These are phyloP conservation scores for Thymus quinquecostatus DNA, from an alignment of 257 asterid species.

Conservation along the genomic window DNA sequence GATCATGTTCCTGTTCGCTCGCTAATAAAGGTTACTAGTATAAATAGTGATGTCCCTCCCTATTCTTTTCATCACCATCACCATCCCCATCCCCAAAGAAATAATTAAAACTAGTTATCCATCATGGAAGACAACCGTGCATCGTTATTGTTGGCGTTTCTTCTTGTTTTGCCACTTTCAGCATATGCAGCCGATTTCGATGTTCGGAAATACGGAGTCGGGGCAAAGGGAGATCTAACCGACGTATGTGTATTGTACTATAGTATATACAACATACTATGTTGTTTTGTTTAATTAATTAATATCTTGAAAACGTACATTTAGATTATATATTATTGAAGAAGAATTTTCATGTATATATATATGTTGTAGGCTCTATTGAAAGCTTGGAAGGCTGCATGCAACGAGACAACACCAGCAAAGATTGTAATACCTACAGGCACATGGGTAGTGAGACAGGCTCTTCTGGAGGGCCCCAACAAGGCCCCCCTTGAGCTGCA, in stretches of 20 bases:
- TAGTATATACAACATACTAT: no score
- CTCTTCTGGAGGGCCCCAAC: conserved; percentile 25
- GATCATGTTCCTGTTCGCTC: no score
- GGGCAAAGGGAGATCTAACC: not conserved
- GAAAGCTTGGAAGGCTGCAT: conserved; percentile 48
- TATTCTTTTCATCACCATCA: no score
- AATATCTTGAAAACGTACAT: no score
- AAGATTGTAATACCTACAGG: conserved; percentile 23
- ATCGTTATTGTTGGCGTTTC: not conserved
- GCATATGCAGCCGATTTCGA: not conserved
- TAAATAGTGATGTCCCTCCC: no score
- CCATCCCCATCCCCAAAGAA: no score
- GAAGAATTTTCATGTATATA: no score
- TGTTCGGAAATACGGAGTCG: not conserved
- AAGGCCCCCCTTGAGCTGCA: conserved; percentile 45
- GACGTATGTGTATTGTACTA: not conserved
- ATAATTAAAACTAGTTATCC: not conserved
- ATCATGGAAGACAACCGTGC: not conserved
- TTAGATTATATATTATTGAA: no score
- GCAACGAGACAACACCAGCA: conserved; percentile 23
- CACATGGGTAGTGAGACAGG: conserved; percentile 32
- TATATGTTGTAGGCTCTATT: not conserved
- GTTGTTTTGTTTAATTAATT: no score
- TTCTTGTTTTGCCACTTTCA: not conserved
- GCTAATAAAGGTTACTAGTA: no score